Conservation (phyloP, 768 basidiomycete species). For the Lactifluus pinguis region DNA sequence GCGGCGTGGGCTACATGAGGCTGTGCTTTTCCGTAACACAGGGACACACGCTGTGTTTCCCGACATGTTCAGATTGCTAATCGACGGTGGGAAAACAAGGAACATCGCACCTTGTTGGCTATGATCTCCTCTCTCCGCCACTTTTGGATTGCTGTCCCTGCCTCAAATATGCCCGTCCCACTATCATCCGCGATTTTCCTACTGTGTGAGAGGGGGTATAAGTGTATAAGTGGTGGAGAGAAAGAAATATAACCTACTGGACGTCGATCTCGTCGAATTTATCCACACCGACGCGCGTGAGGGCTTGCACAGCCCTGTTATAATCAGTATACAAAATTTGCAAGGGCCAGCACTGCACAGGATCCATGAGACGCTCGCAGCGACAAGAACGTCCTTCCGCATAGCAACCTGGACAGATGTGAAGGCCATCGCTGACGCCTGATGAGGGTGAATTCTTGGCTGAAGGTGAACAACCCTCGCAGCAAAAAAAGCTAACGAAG, state of each 20-base stretch:
- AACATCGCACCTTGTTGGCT: background rate
- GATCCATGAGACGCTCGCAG: constrained; percentile 47
- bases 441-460: constrained; percentile 8
- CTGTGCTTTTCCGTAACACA: background rate
- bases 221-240: background rate
- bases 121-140: background rate
- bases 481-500: constrained; percentile 77
- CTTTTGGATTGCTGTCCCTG: constrained; percentile 18
- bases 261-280: background rate
- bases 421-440: constrained; percentile 34
- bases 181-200: background rate
- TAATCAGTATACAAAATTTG: constrained; percentile 36
- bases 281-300: constrained; percentile 16
- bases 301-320: constrained; percentile 29
- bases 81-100: background rate
- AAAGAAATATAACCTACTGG: background rate
- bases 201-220: background rate
- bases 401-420: constrained; percentile 65
- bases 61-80: background rate
- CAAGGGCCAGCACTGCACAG: constrained; percentile 49
- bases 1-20: constrained; percentile 6
- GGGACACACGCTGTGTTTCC: background rate
- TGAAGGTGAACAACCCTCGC: constrained; percentile 33
- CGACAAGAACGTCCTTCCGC: constrained; percentile 67
- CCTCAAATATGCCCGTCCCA: constrained; percentile 15